A percentile compares a stretch with the other conserved stretches of the same genome.
Conservation (phyloP, 2,329 filamentous ascomycete species). For the Paecilomyces fulvus region DNA sequence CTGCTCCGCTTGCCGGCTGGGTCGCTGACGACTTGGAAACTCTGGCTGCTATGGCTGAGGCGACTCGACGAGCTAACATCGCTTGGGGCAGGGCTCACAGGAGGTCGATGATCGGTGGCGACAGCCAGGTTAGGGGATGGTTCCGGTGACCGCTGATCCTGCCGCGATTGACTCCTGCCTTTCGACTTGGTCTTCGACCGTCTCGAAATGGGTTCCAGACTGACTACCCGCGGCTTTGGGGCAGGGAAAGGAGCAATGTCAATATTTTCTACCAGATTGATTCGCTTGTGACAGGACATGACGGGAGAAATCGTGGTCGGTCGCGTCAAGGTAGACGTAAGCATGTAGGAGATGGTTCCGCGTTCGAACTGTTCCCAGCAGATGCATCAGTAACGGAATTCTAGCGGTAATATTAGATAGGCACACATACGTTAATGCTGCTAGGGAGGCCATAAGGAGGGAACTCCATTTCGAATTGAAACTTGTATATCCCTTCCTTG, state of each 20-base stretch:
- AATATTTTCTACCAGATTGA: slow-evolving; percentile 71
- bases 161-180: slow-evolving; percentile 37
- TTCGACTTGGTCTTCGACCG: slow-evolving; percentile 52
- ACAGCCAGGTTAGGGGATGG: slow-evolving; percentile 33
- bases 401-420: slow-evolving; percentile 5
- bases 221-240: slow-evolving; percentile 74
- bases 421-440: slow-evolving; percentile 75
- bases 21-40: slow-evolving; percentile 45
- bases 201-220: slow-evolving; percentile 76
- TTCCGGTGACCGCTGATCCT: slow-evolving; percentile 40
- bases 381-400: slow-evolving; percentile 5
- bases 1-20: slow-evolving; percentile 37
- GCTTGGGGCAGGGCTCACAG: slow-evolving; percentile 49
- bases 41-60: slow-evolving; percentile 55
- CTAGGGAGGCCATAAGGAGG: slow-evolving; percentile 58
- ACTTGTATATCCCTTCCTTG: slow-evolving; percentile 56
- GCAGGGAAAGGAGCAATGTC: slow-evolving; percentile 69
- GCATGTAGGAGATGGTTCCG: slow-evolving; percentile 83
- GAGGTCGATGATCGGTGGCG: slow-evolving; percentile 29
- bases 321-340: slow-evolving; percentile 81
- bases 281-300: slow-evolving; percentile 68
- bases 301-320: slow-evolving; percentile 79
- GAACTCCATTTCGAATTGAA: slow-evolving; percentile 56
- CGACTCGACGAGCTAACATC: slow-evolving; percentile 64
- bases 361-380: slow-evolving; percentile 67